Base-by-base conservation (phyloP, 1,284 basidiomycete genomes). In the Puccinia novopanici region DNA sequence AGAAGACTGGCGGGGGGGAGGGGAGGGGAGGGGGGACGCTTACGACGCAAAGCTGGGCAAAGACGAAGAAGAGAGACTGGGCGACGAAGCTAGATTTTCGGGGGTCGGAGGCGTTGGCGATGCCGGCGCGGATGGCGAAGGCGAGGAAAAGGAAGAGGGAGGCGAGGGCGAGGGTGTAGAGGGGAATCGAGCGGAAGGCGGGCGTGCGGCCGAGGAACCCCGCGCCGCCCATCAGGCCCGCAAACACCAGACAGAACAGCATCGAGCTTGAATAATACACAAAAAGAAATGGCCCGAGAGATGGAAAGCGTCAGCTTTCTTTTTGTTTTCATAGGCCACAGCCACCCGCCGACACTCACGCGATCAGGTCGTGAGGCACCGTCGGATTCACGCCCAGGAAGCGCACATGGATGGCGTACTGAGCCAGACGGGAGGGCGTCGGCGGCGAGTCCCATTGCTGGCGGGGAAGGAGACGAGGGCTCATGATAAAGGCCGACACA, bases 81-180 rank as follows among this genome's bases (percentile, higher is more conserved):
- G 55, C 70, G 22, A 80, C 73, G 70, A 73, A 80, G 59, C 77
- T 80, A 12, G 55, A 57, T 19, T 40, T 70, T 27, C 40, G 10
- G 6, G 77, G 70, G 45, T 40, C 15, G 2, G 70, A 45, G 10
- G 52, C 48, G 34, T 57, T 73, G 10, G 77, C 59, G 45, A 80
- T 80, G 13, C 77, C 77, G 22, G 77, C 77, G 45, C 77, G 37
- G 13, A 80, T 65, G 34, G 77, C 68, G 63, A 80, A 80, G 3
- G 67, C 77, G 24, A 80, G 55, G 45, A 80, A 80, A 57, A 71
- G 42, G 24, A 72, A 40, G 0, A 65, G 3, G n/a, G 67, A 73
- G 22, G 68, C 59, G 10, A 24, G 24, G 42, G 50, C 54, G 19
- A 80, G 27, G 45, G 57, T 73, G 50, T 73, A 80, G 30, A 80